Evolutionary conservation across 768 basidiomycete species (phyloP), one percentile per base, ranked within the genome.

Genomic region (Rhizopogon vulgaris): DNA sequence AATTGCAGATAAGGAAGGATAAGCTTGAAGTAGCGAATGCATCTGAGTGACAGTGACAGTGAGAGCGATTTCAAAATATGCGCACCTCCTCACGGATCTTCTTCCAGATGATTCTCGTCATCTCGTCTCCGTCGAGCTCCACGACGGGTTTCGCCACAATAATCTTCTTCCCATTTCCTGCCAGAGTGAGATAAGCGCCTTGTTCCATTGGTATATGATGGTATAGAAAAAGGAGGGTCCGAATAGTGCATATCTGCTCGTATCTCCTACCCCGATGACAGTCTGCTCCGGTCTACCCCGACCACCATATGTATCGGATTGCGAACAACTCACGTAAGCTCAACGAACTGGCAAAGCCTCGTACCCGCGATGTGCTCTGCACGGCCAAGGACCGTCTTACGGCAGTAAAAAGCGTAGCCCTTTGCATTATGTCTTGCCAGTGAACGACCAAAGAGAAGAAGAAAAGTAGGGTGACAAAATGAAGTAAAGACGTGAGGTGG

Each of bases 21-120:
- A 62, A 99, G 85, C 91, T 95, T 50, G 43, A 15, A 17, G n/a
- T 30, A 52, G 25, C n/a, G n/a, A 22, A 53, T 11, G 24, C 53
- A 8, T 57, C n/a, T 48, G 6, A 17, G 40, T 24, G 6, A 34
- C 5, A 45, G 38, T 17, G 12, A 40, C 38, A 24, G 47, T 6
- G 34, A 25, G 14, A 52, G 22, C 18, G 36, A 32, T 17, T 45
- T 48, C 18, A 38, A 0, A 37, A 38, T 49, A 46, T 22, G 71
- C 80, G 54, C 52, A 92, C 93, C 82, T 96, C 92, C 63, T 96
- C 89, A 52, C 90, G 78, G 64, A 94, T 94, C 78, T 93, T 93
- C 82, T 93, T 94, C 93, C 91, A 97, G 68, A 98, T 99, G 63
- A 99, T 96, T 59, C 95, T 78, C 32, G 95, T 99, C 95, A 98